phyloP scores from a whole-genome alignment of 179 eudicot species.

The Spergularia azorica region DNA sequence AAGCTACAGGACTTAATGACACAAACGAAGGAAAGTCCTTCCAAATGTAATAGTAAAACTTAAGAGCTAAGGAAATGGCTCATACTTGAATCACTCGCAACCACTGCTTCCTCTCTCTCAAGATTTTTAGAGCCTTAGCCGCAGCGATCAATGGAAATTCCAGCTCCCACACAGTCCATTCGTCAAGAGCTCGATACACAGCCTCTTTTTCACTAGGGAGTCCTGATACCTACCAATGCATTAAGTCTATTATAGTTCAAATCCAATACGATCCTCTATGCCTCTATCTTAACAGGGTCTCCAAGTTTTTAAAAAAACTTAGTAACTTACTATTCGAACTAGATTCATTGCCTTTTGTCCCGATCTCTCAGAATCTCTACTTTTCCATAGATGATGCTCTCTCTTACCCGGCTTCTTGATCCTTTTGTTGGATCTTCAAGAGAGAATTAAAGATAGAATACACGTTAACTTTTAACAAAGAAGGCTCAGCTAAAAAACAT shows the following conservation, averaged over 20 bases:
- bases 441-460: background rate
- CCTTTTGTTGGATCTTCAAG: slow-evolving; percentile 40
- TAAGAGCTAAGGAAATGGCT: background rate
- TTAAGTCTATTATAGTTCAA: background rate
- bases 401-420: slow-evolving; percentile 54
- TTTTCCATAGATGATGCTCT: slow-evolving; percentile 89
- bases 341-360: slow-evolving; percentile 90
- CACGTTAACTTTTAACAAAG: background rate
- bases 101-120: slow-evolving; percentile 70
- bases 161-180: slow-evolving; percentile 88
- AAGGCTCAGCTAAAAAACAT: background rate
- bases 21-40: too few relatives aligned
- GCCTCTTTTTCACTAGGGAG: slow-evolving; percentile 87
- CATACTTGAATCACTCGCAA: slow-evolving; percentile 69
- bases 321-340: slow-evolving; percentile 65
- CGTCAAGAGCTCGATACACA: slow-evolving; percentile 76
- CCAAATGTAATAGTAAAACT: too few relatives aligned
- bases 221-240: slow-evolving; percentile 56
- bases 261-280: background rate
- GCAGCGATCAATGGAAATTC: slow-evolving; percentile 93
- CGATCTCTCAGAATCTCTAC: slow-evolving; percentile 73
- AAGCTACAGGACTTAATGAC: too few relatives aligned
- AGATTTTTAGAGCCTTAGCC: slow-evolving; percentile 75
- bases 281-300: background rate
- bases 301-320: background rate